A percentile compares a stretch with the other conserved stretches of the same genome.
Conservation (phyloP, 2,329 filamentous ascomycete genomes). For the Verticillium dahliae region DNA sequence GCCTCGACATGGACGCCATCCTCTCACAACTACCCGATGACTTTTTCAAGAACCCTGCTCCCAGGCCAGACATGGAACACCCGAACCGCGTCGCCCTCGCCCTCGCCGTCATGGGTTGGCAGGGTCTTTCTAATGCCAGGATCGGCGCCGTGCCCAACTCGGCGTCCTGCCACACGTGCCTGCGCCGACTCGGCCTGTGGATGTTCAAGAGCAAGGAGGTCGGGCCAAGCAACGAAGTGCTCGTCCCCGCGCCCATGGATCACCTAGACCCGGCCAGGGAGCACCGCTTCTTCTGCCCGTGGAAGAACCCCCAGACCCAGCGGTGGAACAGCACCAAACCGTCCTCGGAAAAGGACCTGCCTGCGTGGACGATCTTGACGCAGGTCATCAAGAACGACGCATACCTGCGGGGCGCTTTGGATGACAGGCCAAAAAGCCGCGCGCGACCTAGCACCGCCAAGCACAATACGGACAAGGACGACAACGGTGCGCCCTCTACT, state of each 20-base stretch:
- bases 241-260: slow-evolving; percentile 56
- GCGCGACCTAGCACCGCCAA: slow-evolving; percentile 6
- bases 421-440: slow-evolving; percentile 11
- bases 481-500: slow-evolving; percentile 5
- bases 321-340: slow-evolving; percentile 28
- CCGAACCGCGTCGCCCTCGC: slow-evolving; percentile 59
- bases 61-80: slow-evolving; percentile 12
- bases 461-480: slow-evolving; percentile 11
- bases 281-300: slow-evolving; percentile 80
- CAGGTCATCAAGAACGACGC: slow-evolving; percentile 53
- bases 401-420: slow-evolving; percentile 33
- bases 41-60: slow-evolving; percentile 45
- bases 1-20: slow-evolving; percentile 42
- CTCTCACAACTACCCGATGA: slow-evolving; percentile 42
- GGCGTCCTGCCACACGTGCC: slow-evolving; percentile 76
- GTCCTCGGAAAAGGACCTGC: slow-evolving; percentile 26
- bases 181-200: slow-evolving; percentile 86
- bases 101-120: slow-evolving; percentile 71
- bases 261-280: slow-evolving; percentile 63
- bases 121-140: slow-evolving; percentile 50
- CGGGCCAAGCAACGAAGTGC: slow-evolving; percentile 42
- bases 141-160: slow-evolving; percentile 62
- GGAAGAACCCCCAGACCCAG: slow-evolving; percentile 61
- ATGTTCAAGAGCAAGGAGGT: slow-evolving; percentile 77
- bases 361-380: slow-evolving; percentile 50